Evolutionary conservation across 176 grass and related monocot genomes (phyloP), one percentile per base, ranked within the genome.

Genomic region (Lolium rigidum): DNA sequence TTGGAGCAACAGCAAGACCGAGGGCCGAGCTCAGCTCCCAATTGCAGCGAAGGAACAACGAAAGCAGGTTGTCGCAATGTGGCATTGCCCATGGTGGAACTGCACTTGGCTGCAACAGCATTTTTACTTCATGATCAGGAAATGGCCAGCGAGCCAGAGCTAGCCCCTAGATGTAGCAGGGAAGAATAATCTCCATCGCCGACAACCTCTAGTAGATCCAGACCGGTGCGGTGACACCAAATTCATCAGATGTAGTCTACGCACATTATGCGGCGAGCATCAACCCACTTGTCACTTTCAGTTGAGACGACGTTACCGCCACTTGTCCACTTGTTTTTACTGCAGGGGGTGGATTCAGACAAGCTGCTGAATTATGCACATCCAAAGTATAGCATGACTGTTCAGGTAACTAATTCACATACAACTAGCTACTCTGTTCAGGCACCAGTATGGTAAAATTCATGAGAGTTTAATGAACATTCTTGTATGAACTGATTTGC

Each of bases 21-120:
- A 80, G 14, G 56, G 57, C 22, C 9, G 12, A 85, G 25, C 6
- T 46, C 69, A 49, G 15, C 65, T 80, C 51, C 46, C 56, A 65
- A 3, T 80, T 35, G 87, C 44, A 28, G 22, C 48, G 24, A 48
- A 22, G 37, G 37, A 59, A 56, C 0, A 1, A 37, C 10, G 18
- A 76, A 57, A 69, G 69, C 6, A 0, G 55, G 38, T 28, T 26
- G 67, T 68, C 12, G 15, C 3, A 48, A 56, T 47, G 85, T 8
- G 10, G 58, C 17, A 62, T 31, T 76, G 73, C 21, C n/a, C n/a
- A 60, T 49, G 75, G 52, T 44, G 44, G n/a, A 46, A 31, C 81
- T 64, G 47, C 81, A 74, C 82, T 66, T 73, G 46, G 46, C 57
- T 24, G 46, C 67, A 66, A 69, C 25, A 82, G 80, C 71, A 88